phyloP scores from a whole-genome alignment of 345 rosid species.

The Microcos paniculata region DNA sequence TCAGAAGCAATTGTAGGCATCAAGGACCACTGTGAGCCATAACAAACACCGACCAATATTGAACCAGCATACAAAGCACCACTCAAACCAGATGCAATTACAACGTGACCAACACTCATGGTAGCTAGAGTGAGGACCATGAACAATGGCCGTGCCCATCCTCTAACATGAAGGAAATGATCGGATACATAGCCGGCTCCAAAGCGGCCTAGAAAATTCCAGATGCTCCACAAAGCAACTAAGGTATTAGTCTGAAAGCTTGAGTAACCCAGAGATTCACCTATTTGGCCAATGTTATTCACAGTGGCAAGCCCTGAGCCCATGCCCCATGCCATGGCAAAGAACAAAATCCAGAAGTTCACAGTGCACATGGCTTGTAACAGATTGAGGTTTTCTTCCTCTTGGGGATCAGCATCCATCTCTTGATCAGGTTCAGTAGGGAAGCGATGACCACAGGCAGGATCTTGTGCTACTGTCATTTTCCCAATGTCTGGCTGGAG shows the following conservation, averaged over 20 bases:
- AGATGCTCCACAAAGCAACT: constrained; percentile 49
- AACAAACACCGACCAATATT: constrained; percentile 47
- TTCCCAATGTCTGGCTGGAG: not conserved
- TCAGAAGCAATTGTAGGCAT: constrained; percentile 53
- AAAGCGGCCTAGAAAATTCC: constrained; percentile 52
- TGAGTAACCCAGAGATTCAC: constrained; percentile 48
- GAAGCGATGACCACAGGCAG: not conserved
- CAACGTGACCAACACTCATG: constrained; percentile 41
- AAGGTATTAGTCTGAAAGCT: constrained; percentile 33
- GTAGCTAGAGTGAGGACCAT: constrained; percentile 46
- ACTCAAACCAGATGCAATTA: constrained; percentile 50
- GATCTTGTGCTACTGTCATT: not conserved
- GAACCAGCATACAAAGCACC: constrained; percentile 44
- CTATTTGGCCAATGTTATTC: constrained; percentile 55
- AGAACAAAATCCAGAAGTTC: constrained; percentile 49
- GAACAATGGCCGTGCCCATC: constrained; percentile 52
- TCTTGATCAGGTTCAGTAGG: not conserved
- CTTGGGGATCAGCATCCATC: not conserved
- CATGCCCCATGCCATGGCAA: constrained; percentile 56
- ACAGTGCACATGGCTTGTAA: constrained; percentile 35
- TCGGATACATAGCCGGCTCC: constrained; percentile 50
- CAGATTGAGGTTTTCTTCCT: constrained; percentile 29
- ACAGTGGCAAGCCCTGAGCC: constrained; percentile 57
- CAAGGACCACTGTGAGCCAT: constrained; percentile 59
- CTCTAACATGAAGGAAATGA: constrained; percentile 32